Evolutionary conservation across 139 green algal species (phyloP), one percentile per base, ranked within the genome.

Genomic region (Yamagishiella unicocca): DNA sequence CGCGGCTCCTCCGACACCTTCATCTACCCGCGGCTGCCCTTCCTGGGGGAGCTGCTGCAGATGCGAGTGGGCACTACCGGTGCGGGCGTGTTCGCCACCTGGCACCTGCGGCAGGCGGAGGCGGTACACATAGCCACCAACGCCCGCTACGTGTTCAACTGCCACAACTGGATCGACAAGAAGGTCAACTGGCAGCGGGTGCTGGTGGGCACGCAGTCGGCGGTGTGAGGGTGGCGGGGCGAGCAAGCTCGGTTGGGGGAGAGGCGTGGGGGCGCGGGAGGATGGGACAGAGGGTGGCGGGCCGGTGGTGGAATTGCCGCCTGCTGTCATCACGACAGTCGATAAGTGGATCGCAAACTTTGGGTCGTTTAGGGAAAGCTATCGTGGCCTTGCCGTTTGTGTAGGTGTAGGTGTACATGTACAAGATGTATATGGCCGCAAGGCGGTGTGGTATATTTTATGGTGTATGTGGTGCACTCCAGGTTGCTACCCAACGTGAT

Each of bases 51-150:
- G 45, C 45, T 96, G 70, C 74, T 85, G 35, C 75, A 92, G 73
- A 7, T 95, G 33, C 85, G 89, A 0, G 93, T 97, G 37, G 94
- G 90, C 42, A 93, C 88, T 9, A 94, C 93, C 29, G 93, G 93
- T 68, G 55, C 86, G 1, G 95, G 95, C 31, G 61, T 91, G 68
- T 94, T 93, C 75, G 90, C 94, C 7, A 91, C 81, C 19, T 97
- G 95, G 95, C 94, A 96, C 64, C 73, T 97, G 79, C 54, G 90
- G 31, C 40, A 75, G 21, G 91, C 90, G 40, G 93, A 96, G 79
- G 94, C 96, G 40, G 82, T 90, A 25, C 92, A 96, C 84, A 43
- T 95, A 22, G 50, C 78, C 45, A 93, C 64, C 10, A 88, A 91
- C 33, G 54, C 77, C n/a, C 86, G 84, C 53, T 94, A 87, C 88